Base-by-base conservation (phyloP, 1,139 yeast genomes). In the Lodderomyces metapsilosis region DNA sequence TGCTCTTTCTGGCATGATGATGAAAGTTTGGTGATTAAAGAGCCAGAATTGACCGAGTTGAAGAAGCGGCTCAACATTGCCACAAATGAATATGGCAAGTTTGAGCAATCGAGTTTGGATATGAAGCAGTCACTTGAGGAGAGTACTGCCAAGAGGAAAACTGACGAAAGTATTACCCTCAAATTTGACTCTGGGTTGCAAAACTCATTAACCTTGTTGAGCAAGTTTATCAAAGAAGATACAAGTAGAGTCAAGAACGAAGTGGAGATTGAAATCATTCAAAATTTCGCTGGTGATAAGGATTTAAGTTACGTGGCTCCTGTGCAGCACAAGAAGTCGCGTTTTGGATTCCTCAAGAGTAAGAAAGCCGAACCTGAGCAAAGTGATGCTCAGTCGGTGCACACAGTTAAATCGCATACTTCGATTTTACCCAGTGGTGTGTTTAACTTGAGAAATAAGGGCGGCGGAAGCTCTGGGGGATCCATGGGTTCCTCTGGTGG, bases 1-100 rank as follows among this genome's bases (percentile, higher is more conserved):
- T 83, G 95, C 32, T 82, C 91, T 25, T 85, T 94, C 38, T 94
- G 98, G 98, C 98, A 91, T 62, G 98, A 92, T 56, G 97, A 92
- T 61, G 96, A 89, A 49, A 71, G 78, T 37, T 80, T 92, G 66
- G 70, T 82, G 12, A 75, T 79, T 2, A 74, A 76, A 15, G 82
- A 78, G 33, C 76, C 76, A 1, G 92, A 88, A 52, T 69, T 88
- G 49, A 74, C 81, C 13, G 79, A 75, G 39, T 69, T 92, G 56
- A 82, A 85, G 55, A 75, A 76, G 45, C 67, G 72, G 43, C 69
- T 92, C 46, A 76, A 77, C 39, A 59, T 66, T 36, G 69, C 84
- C 5, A 68, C 76, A 37, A 53, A 66, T 7, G 71, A 66, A 9
- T 80, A 80, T 48, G 64, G 70, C 24, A 70, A 63, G 35, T 61